Evolutionary conservation across 352 stramenopile species (phyloP), one percentile per base, ranked within the genome.

Genomic region (Lagenidium giganteum): DNA sequence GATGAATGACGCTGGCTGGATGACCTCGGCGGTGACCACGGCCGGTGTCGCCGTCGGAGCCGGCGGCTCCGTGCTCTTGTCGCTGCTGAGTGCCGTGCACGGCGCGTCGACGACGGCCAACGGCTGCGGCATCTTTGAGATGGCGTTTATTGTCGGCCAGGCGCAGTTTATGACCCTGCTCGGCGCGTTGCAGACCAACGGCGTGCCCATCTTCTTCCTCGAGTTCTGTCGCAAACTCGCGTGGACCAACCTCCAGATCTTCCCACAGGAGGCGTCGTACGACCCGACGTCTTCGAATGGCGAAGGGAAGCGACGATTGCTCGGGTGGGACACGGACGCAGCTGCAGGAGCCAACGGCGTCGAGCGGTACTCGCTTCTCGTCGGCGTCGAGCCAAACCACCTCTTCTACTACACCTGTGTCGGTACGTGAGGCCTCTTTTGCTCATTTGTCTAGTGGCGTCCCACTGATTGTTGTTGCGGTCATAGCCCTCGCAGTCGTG

Each of bases 231-330:
- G 48, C 14, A 65, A 70, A 29, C 64, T 82, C 38, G 55, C 60
- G n/a, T 82, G 70, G 70, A 74, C 57, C 30, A 82, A 82, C 40
- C 30, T 82, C 14, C 66, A 77, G 16, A 53, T 73, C 23, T 70
- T 82, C 29, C 56, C 57, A 16, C 45, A 29, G 3, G 42, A 46
- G 36, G 42, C 45, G 1, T 31, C 37, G 30, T 59, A 34, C 43
- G 23, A 47, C 13, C 51, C 51, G 9, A 17, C 17, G n/a, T 9
- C 30, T 21, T 14, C 18, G 7, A 25, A 36, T 5, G 23, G 42
- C 30, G 26, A 42, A 4, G 17, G 27, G 12, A 9, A 8, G 16
- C 7, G 30, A 11, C 33, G 17, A 14, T 8, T 22, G 27, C 4
- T 20, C n/a, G n/a, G 6, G 25, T 14, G 24, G n/a, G 30, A 31